Evolutionary conservation across 169 alveolate genomes (phyloP), one percentile per base, ranked within the genome.

Genomic region (Plasmodium inui): DNA sequence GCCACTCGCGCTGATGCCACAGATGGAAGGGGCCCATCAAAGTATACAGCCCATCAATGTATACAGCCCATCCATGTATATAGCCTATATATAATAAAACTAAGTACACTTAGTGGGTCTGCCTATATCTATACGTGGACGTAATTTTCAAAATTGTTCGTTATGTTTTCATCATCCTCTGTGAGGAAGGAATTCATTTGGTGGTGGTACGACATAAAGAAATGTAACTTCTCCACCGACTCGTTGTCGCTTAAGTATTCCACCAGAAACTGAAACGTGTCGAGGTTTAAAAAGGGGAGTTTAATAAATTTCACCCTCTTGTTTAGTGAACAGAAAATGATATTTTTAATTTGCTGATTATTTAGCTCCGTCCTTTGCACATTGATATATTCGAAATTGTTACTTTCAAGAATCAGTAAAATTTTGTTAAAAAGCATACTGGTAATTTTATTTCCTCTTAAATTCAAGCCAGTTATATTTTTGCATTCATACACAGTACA

Each of bases 321-420:
- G 37, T 78, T 67, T 55, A 88, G 71, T 4, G 89, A 30, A 37
- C 73, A 76, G 50, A 76, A 88, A 37, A 88, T 88, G 30, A 88
- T 57, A 88, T 88, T 88, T 46, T 76, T 88, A 28, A 88, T 88
- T 53, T 88, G 83, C 82, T 88, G 93, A 30, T 37, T 57, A 34
- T 26, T 88, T 74, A 88, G 17, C 34, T 88, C 26, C 39, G 88
- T 88, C 30, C 57, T 30, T 88, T 88, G 93, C 70, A 88, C 81
- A 39, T 88, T 88, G 17, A 88, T 55, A 88, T 88, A 78, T 46
- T 88, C 46, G 1, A 88, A 32, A 39, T 88, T 55, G 67, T 88
- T 78, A 19, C 34, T 74, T 53, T 88, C 88, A 34, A 88, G 34
- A 88, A 76, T 74, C 39, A 88, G 81, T 57, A 88, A 88, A 22